Conservation (phyloP, 108 stramenopile species). For the Conticribra weissflogii region DNA sequence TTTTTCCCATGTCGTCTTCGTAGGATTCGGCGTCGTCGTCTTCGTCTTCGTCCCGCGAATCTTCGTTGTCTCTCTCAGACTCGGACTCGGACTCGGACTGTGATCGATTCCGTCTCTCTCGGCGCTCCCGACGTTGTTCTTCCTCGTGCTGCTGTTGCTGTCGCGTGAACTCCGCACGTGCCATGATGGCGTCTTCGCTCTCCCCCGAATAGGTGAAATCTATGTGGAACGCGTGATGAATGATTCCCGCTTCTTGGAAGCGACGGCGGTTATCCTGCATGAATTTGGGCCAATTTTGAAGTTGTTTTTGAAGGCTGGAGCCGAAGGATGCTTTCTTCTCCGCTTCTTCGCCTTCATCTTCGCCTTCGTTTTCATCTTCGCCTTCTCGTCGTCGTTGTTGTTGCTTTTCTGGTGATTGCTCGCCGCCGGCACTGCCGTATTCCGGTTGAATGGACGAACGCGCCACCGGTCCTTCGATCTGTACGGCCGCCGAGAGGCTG, state of each 20-base stretch:
- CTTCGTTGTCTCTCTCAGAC: background rate
- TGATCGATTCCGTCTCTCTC: too few species aligned
- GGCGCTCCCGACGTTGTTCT: background rate
- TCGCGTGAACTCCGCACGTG: background rate
- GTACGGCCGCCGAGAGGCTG: conserved; percentile 2
- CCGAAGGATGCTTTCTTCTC: background rate
- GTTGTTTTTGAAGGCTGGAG: background rate
- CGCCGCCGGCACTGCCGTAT: too few species aligned
- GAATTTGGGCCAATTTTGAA: conserved; percentile 9
- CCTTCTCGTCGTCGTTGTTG: background rate
- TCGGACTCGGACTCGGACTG: too few species aligned
- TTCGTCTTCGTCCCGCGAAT: background rate
- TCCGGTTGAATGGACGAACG: background rate
- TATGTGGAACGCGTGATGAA: conserved; percentile 17
- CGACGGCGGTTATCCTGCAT: background rate
- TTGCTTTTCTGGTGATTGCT: background rate
- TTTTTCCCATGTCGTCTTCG: background rate
- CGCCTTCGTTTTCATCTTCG: too few species aligned
- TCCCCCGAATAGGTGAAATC: conserved; percentile 13
- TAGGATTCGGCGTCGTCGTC: conserved; percentile 4
- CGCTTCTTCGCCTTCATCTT: background rate
- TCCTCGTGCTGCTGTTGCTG: background rate
- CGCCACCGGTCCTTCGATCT: conserved; percentile 20
- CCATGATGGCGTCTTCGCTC: conserved; percentile 3
- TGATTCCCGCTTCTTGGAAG: conserved; percentile 11